phyloP scores from a whole-genome alignment of 441 rosid genomes.

The Gossypium schwendimanii region DNA sequence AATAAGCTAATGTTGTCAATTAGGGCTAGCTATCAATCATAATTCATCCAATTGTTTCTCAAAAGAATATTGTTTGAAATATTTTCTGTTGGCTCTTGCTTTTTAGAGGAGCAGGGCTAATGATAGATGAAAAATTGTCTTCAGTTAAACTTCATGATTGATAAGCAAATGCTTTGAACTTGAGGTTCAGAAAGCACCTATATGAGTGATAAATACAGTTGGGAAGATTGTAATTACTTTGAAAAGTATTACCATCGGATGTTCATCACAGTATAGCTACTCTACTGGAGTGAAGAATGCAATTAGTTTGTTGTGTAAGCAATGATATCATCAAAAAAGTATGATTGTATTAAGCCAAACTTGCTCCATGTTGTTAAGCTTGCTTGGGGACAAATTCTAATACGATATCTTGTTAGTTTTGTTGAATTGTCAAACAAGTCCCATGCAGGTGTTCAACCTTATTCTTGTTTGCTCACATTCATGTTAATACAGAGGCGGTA shows the following conservation, averaged over 20 bases:
- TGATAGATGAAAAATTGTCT: neutral
- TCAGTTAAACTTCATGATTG: neutral
- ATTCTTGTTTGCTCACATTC: slow-evolving; percentile 1
- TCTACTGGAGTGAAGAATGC: neutral
- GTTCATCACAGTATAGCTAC: neutral
- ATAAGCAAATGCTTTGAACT: neutral
- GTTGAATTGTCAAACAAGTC: neutral
- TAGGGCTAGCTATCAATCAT: neutral
- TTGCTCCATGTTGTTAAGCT: neutral
- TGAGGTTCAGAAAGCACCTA: neutral
- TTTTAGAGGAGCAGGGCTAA: neutral
- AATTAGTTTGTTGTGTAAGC: neutral
- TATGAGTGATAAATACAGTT: neutral
- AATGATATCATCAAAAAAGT: neutral
- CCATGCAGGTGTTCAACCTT: neutral
- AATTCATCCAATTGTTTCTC: slow-evolving; percentile 1
- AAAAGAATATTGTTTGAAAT: neutral
- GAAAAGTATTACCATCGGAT: neutral
- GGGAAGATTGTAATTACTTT: neutral
- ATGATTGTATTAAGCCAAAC: neutral
- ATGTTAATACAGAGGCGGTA: neutral
- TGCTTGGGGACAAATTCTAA: neutral
- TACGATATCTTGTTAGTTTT: neutral
- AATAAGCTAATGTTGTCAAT: neutral
- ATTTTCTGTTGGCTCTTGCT: neutral